These are phyloP conservation scores for Middelhovenomyces tepae DNA, from an alignment of 805 yeast genomes.

Conservation along the genomic window DNA sequence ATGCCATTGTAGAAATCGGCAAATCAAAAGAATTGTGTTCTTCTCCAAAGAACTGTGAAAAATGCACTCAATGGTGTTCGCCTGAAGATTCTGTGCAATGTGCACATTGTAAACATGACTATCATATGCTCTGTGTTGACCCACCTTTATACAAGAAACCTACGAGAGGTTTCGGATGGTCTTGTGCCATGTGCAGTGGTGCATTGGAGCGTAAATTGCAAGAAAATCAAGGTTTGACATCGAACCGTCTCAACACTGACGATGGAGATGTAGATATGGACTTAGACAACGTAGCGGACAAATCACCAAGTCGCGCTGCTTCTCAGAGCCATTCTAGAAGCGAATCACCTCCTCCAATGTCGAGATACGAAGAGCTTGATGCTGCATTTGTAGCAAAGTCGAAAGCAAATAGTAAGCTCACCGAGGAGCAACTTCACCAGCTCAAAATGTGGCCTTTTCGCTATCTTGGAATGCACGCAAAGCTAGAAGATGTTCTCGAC, in stretches of 20 bases:
- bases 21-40: slow-evolving; percentile 53
- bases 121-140: slow-evolving; percentile 76
- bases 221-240: slow-evolving; percentile 17
- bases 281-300: too few relatives aligned
- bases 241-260: not conserved
- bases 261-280: slow-evolving; percentile 1
- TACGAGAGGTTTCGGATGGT: slow-evolving; percentile 83
- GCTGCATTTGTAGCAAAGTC: slow-evolving; percentile 24
- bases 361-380: slow-evolving; percentile 20
- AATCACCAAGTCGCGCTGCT: too few relatives aligned
- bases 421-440: slow-evolving; percentile 23
- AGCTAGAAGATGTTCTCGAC: slow-evolving; percentile 69
- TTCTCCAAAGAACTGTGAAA: slow-evolving; percentile 60
- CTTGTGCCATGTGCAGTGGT: slow-evolving; percentile 64
- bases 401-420: slow-evolving; percentile 15
- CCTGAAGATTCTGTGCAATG: slow-evolving; percentile 67
- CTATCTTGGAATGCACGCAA: slow-evolving; percentile 67
- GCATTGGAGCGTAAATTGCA: slow-evolving; percentile 17
- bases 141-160: slow-evolving; percentile 80
- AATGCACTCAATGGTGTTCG: slow-evolving; percentile 81
- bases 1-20: slow-evolving; percentile 65
- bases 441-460: slow-evolving; percentile 57
- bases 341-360: slow-evolving; percentile 5
- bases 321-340: not conserved
- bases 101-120: slow-evolving; percentile 60